Conservation (phyloP, 768 basidiomycete species). For the Podaxis sp. region DNA sequence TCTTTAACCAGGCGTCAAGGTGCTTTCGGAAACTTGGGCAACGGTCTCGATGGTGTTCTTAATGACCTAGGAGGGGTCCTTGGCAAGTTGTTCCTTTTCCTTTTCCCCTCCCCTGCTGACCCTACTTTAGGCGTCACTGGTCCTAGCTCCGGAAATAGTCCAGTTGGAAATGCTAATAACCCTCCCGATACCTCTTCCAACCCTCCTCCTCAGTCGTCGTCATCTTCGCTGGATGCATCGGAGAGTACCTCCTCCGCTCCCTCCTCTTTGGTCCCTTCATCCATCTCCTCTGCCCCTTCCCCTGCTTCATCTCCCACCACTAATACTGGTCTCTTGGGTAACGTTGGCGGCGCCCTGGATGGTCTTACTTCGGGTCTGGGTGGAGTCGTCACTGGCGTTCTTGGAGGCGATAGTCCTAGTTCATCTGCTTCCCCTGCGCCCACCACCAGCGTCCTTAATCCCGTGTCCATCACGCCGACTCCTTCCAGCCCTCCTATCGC, state of each 20-base stretch:
- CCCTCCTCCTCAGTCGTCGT: not conserved
- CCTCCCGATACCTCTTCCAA: not conserved
- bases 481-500: not conserved
- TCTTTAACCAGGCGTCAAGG: slow-evolving; percentile 10
- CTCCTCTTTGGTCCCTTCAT: not conserved
- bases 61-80: not conserved
- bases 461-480: not conserved
- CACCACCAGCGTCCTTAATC: slow-evolving; percentile 6
- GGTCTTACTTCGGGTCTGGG: not conserved
- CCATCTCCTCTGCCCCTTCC: not conserved
- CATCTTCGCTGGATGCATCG: not conserved
- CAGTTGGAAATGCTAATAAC: not conserved
- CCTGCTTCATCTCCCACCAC: not conserved
- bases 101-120: not conserved
- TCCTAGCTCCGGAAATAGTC: not conserved
- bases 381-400: not conserved
- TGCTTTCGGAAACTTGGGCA: not conserved
- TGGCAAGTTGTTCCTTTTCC: not conserved
- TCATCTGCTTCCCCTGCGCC: not conserved
- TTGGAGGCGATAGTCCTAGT: not conserved
- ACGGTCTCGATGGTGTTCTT: not conserved
- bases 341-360: slow-evolving; percentile 1
- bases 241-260: not conserved
- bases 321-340: not conserved
- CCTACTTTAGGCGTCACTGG: not conserved